phyloP scores from a whole-genome alignment of 306 rosid species.

The Senna tora region DNA sequence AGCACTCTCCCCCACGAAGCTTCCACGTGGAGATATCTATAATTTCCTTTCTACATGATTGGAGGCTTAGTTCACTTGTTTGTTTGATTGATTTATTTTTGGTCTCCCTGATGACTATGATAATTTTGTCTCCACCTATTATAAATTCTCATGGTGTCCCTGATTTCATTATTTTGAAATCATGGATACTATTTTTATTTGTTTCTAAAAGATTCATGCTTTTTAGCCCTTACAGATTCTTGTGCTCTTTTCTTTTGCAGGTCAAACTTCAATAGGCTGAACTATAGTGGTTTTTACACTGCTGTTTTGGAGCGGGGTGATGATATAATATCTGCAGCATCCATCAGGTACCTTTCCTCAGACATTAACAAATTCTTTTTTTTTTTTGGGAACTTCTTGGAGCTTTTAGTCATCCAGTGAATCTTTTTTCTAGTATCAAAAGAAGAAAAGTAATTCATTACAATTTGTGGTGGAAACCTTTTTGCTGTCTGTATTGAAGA shows the following conservation, averaged over 20 bases:
- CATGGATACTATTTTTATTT: slow-evolving; percentile 14
- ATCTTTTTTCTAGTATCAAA: neutral
- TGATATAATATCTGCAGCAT: slow-evolving; percentile 91
- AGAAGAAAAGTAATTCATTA: slow-evolving; percentile 5
- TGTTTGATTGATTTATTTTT: neutral
- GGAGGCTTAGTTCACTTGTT: neutral
- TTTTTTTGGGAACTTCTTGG: slow-evolving; percentile 5
- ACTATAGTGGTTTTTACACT: slow-evolving; percentile 84
- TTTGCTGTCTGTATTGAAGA: slow-evolving; percentile 25
- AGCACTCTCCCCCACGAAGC: neutral
- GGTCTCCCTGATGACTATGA: neutral
- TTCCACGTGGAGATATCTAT: neutral
- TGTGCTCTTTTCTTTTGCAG: slow-evolving; percentile 47
- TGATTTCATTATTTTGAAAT: slow-evolving; percentile 23
- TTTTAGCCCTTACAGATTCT: slow-evolving; percentile 17
- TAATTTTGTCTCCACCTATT: neutral
- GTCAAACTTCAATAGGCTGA: slow-evolving; percentile 90
- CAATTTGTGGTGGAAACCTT: slow-evolving; percentile 8
- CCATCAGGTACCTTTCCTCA: slow-evolving; percentile 63
- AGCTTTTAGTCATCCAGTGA: neutral
- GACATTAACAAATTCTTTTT: neutral
- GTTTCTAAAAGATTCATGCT: slow-evolving; percentile 29
- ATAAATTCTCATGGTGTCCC: slow-evolving; percentile 1
- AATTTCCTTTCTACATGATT: neutral
- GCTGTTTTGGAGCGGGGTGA: slow-evolving; percentile 96